phyloP scores from a whole-genome alignment of 1,284 basidiomycete genomes.

The Papiliotrema fonsecae region DNA sequence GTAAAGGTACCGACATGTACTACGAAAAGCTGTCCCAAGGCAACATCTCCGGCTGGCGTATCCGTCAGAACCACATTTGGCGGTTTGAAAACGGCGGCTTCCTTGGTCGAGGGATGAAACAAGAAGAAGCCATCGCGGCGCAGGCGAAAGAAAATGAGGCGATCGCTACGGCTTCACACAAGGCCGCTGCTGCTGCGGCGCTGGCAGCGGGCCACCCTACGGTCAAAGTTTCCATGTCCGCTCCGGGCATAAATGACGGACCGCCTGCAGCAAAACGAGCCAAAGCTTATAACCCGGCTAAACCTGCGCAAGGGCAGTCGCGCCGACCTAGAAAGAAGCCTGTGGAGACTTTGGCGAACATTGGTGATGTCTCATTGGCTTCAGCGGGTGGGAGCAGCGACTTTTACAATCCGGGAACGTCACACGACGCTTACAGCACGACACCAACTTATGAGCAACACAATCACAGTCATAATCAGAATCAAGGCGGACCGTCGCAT shows the following conservation, averaged over 20 bases:
- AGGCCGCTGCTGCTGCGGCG: slow-evolving; percentile 42
- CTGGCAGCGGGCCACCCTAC: slow-evolving; percentile 43
- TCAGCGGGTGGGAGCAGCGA: background rate
- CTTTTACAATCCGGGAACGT: slow-evolving; percentile 4
- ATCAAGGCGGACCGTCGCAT: slow-evolving; percentile 11
- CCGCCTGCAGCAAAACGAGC: slow-evolving; percentile 16
- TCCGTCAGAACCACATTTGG: slow-evolving; percentile 45
- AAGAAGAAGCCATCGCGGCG: slow-evolving; percentile 42
- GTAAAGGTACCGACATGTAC: slow-evolving; percentile 48
- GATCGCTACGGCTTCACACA: slow-evolving; percentile 36
- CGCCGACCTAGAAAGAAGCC: too few relatives aligned
- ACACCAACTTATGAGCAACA: slow-evolving; percentile 5
- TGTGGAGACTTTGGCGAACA: background rate
- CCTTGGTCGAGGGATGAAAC: slow-evolving; percentile 46
- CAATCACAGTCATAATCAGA: background rate
- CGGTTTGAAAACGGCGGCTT: slow-evolving; percentile 45
- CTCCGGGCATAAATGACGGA: slow-evolving; percentile 22
- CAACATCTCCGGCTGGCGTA: slow-evolving; percentile 43
- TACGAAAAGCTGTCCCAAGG: slow-evolving; percentile 47
- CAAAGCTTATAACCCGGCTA: slow-evolving; percentile 3
- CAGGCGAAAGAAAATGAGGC: slow-evolving; percentile 40
- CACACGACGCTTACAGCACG: background rate
- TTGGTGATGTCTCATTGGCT: background rate
- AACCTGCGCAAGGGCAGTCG: background rate
- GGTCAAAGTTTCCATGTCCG: slow-evolving; percentile 40